Evolutionary conservation across 306 rosid genomes (phyloP).

Genomic region (Abrus precatorius): DNA sequence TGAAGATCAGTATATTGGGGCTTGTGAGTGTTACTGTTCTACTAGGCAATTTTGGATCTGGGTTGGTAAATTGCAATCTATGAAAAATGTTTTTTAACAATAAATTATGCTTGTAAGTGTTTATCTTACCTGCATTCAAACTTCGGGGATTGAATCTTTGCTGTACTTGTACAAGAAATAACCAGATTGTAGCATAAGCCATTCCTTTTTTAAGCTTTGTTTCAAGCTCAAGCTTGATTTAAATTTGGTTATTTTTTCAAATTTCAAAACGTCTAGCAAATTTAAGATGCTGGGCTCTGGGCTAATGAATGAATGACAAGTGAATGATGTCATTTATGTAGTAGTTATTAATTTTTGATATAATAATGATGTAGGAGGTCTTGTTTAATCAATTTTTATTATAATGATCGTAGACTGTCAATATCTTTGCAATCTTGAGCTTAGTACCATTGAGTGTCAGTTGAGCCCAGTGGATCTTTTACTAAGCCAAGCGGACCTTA

Average conservation of each 20-base stretch:
- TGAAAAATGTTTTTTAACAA: neutral
- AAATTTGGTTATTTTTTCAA: neutral
- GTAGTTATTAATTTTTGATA: neutral
- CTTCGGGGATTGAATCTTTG: neutral
- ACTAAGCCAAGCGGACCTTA: neutral
- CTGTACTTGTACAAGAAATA: conserved; percentile 8
- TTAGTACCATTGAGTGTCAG: neutral
- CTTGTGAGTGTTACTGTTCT: neutral
- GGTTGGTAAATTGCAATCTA: conserved; percentile 9
- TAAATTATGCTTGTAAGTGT: neutral
- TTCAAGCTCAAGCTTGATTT: conserved; percentile 23
- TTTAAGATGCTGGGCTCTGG: neutral
- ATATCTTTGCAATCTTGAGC: neutral
- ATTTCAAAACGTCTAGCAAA: neutral
- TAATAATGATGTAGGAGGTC: neutral
- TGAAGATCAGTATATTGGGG: conserved; percentile 2
- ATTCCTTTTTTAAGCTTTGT: neutral
- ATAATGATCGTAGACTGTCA: neutral
- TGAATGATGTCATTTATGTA: conserved; percentile 7
- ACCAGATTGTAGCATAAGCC: neutral
- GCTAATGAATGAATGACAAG: neutral
- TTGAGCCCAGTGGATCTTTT: neutral
- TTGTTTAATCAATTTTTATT: neutral
- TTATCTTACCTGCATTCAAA: neutral
- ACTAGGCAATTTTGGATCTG: neutral